Evolutionary conservation across 2,329 filamentous ascomycete species (phyloP), one percentile per base, ranked within the genome.

Genomic region (Arthrobotrys sphaeroides): DNA sequence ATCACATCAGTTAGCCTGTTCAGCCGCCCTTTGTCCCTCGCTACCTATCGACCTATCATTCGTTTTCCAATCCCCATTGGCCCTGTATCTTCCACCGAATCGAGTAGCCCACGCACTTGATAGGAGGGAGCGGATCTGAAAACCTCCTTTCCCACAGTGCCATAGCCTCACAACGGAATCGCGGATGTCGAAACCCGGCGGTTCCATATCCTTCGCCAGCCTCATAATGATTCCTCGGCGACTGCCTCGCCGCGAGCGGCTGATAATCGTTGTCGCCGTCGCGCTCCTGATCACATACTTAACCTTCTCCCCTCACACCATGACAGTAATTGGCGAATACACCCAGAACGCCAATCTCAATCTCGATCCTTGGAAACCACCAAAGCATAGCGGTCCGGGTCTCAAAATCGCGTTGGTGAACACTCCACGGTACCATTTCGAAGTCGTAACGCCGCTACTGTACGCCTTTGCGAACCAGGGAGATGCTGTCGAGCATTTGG

Each of bases 371-470:
- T 75, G 64, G 64, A 69, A 59, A n/a, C 72, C 72, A 3, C 72
- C 72, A 26, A 75, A 75, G 51, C 72, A 75, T 22, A 65, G 38
- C 24, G 72, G 57, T 6, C 62, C 64, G 18, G 73, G 73, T 9
- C 64, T 77, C 9, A 77, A 77, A 49, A 72, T 77, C 60, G 73
- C 73, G 3, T 42, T 77, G 24, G 65, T 77, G 26, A 77, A 77
- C 45, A 70, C 73, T 9, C 73, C 73, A 6, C 59, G 73, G 3
- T 77, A 77, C 31, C 73, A 77, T 64, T 77, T 77, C 53, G 73
- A 77, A 33, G 73, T 77, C 45, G 73, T 77, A 31, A 70, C 59
- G 12, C 73, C 73, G 16, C 28, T 77, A 12, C 47, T 77, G 9
- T 67, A 77, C 26, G 73, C 67, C 3, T 72, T 77, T 24, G 65